These are phyloP conservation scores for Coffea canephora DNA, from an alignment of 257 asterid genomes.

Conservation along the genomic window DNA sequence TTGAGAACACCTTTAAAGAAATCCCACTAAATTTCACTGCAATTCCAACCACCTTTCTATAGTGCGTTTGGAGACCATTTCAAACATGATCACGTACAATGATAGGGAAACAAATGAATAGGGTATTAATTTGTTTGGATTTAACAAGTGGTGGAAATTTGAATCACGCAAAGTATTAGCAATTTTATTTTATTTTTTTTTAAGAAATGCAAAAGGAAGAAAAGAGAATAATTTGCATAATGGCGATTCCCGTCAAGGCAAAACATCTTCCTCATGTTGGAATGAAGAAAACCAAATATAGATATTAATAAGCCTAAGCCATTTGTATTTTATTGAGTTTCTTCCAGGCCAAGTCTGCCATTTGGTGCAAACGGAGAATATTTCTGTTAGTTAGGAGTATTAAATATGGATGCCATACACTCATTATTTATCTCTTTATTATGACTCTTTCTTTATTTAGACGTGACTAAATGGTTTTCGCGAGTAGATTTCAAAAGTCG, in stretches of 20 bases:
- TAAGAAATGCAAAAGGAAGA: background rate
- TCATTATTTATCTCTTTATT: background rate
- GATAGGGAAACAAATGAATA: background rate
- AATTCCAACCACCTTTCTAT: background rate
- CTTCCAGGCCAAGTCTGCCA: background rate
- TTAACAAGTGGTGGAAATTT: background rate
- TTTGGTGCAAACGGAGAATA: background rate
- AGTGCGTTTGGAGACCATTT: background rate
- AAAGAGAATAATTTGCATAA: background rate
- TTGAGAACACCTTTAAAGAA: background rate
- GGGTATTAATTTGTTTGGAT: too few relatives aligned
- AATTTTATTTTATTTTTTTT: background rate
- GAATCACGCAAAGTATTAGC: background rate
- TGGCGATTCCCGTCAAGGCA: background rate
- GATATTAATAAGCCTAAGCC: background rate
- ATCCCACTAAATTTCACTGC: background rate
- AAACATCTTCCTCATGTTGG: background rate
- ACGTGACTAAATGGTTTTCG: background rate
- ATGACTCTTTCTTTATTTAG: background rate
- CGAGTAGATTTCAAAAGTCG: background rate
- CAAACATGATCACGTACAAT: background rate
- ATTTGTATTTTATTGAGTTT: background rate
- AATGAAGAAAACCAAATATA: background rate
- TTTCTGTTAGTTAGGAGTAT: background rate
- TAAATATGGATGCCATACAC: background rate